Evolutionary conservation across 345 rosid genomes (phyloP).

Genomic region (Corchorus olitorius): DNA sequence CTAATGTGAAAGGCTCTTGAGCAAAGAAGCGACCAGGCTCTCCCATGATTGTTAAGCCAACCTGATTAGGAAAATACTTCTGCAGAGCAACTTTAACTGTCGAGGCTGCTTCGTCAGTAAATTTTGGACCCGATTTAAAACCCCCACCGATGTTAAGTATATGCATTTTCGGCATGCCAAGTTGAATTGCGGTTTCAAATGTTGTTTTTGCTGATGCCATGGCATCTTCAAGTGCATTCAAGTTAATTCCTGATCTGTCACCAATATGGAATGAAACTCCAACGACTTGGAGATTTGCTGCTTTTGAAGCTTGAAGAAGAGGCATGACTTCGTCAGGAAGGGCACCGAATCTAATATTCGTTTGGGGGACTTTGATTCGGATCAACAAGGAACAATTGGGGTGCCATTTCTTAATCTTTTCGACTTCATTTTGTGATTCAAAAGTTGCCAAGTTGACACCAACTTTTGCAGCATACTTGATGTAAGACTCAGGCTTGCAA

Average conservation of each 20-base stretch:
- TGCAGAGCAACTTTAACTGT: conserved; percentile 21
- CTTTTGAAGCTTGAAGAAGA: conserved; percentile 24
- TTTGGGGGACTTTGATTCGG: conserved; percentile 18
- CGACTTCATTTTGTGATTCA: conserved; percentile 29
- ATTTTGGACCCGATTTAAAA: conserved; percentile 17
- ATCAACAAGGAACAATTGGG: conserved; percentile 26
- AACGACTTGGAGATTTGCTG: conserved; percentile 3
- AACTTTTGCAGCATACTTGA: conserved; percentile 30
- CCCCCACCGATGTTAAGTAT: conserved; percentile 33
- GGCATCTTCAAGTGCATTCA: conserved; percentile 18
- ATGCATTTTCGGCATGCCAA: conserved; percentile 26
- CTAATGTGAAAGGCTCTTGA: conserved; percentile 28
- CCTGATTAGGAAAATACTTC: conserved; percentile 13
- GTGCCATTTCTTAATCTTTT: conserved; percentile 33
- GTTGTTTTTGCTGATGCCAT: conserved; percentile 27
- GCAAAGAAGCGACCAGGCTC: conserved; percentile 40
- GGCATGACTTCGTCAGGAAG: conserved; percentile 23
- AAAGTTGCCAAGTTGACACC: conserved; percentile 36
- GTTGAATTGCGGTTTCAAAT: conserved; percentile 22
- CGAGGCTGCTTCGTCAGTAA: conserved; percentile 17
- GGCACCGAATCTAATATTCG: conserved; percentile 23
- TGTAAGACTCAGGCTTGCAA: conserved; percentile 33
- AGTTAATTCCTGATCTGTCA: conserved; percentile 7
- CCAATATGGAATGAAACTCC: conserved; percentile 37
- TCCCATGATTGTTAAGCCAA: neutral